phyloP scores from a whole-genome alignment of 116 monocot species.

The Posidonia oceanica region DNA sequence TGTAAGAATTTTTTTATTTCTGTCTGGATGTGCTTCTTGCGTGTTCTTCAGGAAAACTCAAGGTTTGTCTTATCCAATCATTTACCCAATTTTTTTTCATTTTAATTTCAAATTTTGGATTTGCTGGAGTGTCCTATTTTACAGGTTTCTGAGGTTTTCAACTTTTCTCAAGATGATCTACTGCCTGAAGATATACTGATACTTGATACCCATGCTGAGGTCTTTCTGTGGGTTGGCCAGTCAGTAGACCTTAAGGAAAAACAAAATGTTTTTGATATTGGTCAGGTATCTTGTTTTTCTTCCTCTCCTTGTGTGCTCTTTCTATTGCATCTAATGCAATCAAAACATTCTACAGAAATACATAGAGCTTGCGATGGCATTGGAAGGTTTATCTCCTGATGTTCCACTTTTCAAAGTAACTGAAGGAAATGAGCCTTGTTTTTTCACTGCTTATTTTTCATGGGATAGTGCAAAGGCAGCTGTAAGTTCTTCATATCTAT shows the following conservation, averaged over 20 bases:
- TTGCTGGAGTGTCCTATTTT: neutral
- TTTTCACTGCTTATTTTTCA: constrained; percentile 79
- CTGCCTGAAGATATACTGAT: constrained; percentile 87
- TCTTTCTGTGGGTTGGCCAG: constrained; percentile 96
- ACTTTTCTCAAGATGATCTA: constrained; percentile 96
- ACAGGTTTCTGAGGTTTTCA: constrained; percentile 80
- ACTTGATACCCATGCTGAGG: constrained; percentile 79
- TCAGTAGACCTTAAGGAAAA: constrained; percentile 78
- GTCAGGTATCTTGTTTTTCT: constrained; percentile 44
- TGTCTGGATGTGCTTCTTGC: constrained; percentile 11
- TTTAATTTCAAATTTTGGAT: constrained; percentile 1
- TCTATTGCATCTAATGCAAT: constrained; percentile 7
- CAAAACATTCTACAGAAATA: constrained; percentile 54
- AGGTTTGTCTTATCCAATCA: constrained; percentile 39
- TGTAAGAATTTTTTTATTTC: neutral
- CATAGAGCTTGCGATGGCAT: constrained; percentile 52
- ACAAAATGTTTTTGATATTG: constrained; percentile 76
- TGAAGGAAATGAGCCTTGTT: constrained; percentile 92
- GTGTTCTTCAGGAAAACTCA: constrained; percentile 59
- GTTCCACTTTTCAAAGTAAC: constrained; percentile 86
- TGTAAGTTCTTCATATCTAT: constrained; percentile 31
- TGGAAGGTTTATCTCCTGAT: constrained; percentile 70
- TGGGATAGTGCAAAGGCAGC: constrained; percentile 78
- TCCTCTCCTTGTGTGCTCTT: neutral
- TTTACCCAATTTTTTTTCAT: neutral